A percentile compares a stretch with the other conserved stretches of the same genome.
Conservation (phyloP, 257 asterid species). For the Solanum habrochaites region DNA sequence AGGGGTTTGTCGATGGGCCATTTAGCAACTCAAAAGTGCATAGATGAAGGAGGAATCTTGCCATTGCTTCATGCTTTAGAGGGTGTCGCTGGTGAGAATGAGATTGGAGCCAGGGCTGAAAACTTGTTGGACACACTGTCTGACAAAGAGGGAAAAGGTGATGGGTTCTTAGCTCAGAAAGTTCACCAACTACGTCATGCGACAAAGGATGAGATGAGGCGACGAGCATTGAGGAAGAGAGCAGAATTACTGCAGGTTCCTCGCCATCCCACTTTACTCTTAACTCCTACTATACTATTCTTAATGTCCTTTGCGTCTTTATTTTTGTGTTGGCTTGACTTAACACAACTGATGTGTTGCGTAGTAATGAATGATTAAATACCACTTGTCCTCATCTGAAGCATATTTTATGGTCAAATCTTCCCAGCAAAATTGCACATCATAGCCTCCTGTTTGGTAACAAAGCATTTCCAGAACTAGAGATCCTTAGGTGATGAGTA, state of each 20-base stretch:
- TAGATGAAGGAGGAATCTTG: conserved; percentile 75
- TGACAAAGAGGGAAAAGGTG: conserved; percentile 76
- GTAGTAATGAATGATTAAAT: neutral
- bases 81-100: conserved; percentile 94
- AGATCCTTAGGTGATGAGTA: neutral
- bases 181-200: conserved; percentile 81
- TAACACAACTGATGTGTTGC: neutral
- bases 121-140: conserved; percentile 91
- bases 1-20: conserved; percentile 95
- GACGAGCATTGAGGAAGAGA: conserved; percentile 78
- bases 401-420: neutral
- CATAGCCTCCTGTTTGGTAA: neutral
- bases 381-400: neutral
- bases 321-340: neutral
- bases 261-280: neutral
- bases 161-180: conserved; percentile 71
- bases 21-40: conserved; percentile 75
- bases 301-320: neutral
- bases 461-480: neutral
- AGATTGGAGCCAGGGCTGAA: conserved; percentile 97
- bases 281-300: neutral
- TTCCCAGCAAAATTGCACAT: neutral
- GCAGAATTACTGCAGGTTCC: conserved; percentile 79
- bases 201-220: conserved; percentile 91
- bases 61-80: conserved; percentile 92